A percentile compares a stretch with the other conserved stretches of the same genome.
These are phyloP conservation scores for Vigna trinervia DNA, from an alignment of 306 rosid species.

Conservation along the genomic window DNA sequence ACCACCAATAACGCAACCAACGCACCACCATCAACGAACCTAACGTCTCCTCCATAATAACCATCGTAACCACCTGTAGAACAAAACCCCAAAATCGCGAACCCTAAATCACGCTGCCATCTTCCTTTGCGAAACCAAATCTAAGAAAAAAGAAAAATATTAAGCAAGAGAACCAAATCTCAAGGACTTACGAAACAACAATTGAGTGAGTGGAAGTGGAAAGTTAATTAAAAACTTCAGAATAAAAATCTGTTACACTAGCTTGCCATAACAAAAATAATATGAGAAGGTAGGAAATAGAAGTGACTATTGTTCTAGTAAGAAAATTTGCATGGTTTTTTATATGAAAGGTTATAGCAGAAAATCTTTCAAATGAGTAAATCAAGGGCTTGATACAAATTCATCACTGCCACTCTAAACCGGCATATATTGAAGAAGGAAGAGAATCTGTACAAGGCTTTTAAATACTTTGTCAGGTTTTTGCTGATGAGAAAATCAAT, in stretches of 20 bases:
- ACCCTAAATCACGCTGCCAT: too few relatives aligned
- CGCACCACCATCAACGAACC: too few relatives aligned
- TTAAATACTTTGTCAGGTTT: slow-evolving; percentile 72
- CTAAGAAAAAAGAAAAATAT: too few relatives aligned
- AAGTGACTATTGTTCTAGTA: not conserved
- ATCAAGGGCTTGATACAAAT: slow-evolving; percentile 85
- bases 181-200: too few relatives aligned
- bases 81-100: too few relatives aligned
- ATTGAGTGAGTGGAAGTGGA: not conserved
- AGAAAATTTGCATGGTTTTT: not conserved
- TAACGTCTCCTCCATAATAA: too few relatives aligned
- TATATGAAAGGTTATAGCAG: slow-evolving; percentile 77
- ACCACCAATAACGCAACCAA: too few relatives aligned
- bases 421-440: slow-evolving; percentile 84
- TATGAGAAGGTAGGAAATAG: not conserved
- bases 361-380: slow-evolving; percentile 86
- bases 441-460: slow-evolving; percentile 78
- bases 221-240: not conserved
- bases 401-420: slow-evolving; percentile 92
- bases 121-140: too few relatives aligned
- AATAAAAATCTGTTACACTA: not conserved
- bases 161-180: too few relatives aligned
- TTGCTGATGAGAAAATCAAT: slow-evolving; percentile 71
- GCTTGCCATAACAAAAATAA: not conserved
- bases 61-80: too few relatives aligned